Conservation (phyloP, 495 filamentous ascomycete species). For the Daldinia vernicosa region DNA sequence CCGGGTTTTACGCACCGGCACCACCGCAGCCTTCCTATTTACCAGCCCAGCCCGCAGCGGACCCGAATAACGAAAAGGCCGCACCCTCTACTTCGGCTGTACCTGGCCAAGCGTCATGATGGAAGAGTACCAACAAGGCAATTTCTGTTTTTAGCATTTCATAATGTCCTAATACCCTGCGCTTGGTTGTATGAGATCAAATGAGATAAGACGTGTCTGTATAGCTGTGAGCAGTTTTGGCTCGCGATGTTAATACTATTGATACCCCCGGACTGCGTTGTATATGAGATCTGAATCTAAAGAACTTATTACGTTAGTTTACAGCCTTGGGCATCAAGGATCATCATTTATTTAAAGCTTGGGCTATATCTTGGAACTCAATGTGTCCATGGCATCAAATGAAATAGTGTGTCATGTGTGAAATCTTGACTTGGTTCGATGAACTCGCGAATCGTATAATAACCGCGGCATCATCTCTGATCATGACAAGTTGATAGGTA, state of each 20-base stretch:
- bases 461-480: slow-evolving; percentile 23
- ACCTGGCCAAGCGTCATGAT: slow-evolving; percentile 20
- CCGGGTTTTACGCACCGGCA: slow-evolving; percentile 38
- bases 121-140: not conserved
- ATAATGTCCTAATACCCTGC: not conserved
- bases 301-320: slow-evolving; percentile 23
- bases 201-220: slow-evolving; percentile 15
- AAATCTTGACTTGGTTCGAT: slow-evolving; percentile 14
- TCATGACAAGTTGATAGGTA: slow-evolving; percentile 16
- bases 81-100: slow-evolving; percentile 17
- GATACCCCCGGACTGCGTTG: slow-evolving; percentile 32
- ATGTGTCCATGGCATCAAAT: slow-evolving; percentile 5
- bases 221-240: slow-evolving; percentile 9
- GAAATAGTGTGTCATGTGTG: slow-evolving; percentile 16
- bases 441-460: slow-evolving; percentile 23
- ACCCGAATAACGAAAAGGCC: slow-evolving; percentile 20
- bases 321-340: slow-evolving; percentile 29
- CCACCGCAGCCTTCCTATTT: slow-evolving; percentile 3
- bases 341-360: slow-evolving; percentile 9
- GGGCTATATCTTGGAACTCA: not conserved
- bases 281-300: not conserved
- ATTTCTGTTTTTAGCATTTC: slow-evolving; percentile 30
- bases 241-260: slow-evolving; percentile 23
- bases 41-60: slow-evolving; percentile 2
- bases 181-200: slow-evolving; percentile 15